Base-by-base conservation (phyloP, 108 stramenopile species). In the Pseudonitzschia multiseries region DNA sequence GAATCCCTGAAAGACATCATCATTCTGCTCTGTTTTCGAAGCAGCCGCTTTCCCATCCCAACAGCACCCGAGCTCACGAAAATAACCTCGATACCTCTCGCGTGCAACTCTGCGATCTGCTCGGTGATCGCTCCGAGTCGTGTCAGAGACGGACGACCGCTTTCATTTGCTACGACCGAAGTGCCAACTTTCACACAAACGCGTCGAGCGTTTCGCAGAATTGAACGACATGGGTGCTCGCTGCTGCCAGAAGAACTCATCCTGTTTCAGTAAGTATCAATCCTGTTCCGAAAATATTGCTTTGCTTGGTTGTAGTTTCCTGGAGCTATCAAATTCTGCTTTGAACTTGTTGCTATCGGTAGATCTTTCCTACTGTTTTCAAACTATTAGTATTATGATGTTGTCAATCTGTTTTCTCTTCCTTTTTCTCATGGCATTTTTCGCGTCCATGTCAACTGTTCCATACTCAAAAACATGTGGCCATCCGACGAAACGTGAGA, bases 121-220 rank as follows among this genome's bases (percentile, higher is more conserved):
- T 96, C 96, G 36, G 83, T 84, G 53, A 97, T 90, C 52, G 93
- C 93, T 17, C 94, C 95, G 51, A 97, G 75, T 8, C 96, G 86
- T 18, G 93, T 89, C 32, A 97, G 76, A 51, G 93, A 95, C 15
- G 95, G 95, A 57, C 86, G 83, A 18, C 96, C 96, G 78, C 93
- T 76, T 63, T 90, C 87, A 71, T 95, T 93, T 21, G 94, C 87
- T 21, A 97, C 94, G 27, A 93, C 90, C 20, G 90, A 89, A 31
- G 96, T 97, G 1, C 95, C 96, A 18, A 94, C 92, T 57, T 97
- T 96, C 61, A 96, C 74, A 32, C 91, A 81, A 24, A 96, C 82
- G 43, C 92, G 90, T 43, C 87, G 87, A 41, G 90, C 86, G 31
- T 67, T 78, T 46, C 90, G 86, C 9, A 95, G 81, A 21, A 84